Base-by-base conservation (phyloP, 106 monocot genomes). In the Platanthera guangdongensis region DNA sequence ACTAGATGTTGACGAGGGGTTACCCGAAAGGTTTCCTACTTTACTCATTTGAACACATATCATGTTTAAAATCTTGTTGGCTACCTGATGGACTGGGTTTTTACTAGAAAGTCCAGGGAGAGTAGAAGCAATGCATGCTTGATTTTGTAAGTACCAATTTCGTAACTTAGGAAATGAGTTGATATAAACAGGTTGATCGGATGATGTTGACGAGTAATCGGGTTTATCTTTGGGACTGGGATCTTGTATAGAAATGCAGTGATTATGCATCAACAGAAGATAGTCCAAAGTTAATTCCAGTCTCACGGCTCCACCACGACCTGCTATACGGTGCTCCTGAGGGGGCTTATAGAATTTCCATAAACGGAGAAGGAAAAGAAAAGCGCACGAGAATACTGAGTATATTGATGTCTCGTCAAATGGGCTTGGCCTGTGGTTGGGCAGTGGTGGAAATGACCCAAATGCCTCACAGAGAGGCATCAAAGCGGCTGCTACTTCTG, bases 331-430 rank as follows among this genome's bases (percentile, higher is more conserved):
- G 16, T 89, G 80, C 65, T 93, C 91, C 52, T 88, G 87, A 73
- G 97, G 93, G 30, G 87, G 94, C 73, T 86, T 87, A 80, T 89
- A 94, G 63, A 97, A 97, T 74, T 97, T 97, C 89, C 94, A 97
- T 57, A 97, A 76, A 9, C 91, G 89, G 74, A 97, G 86, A 77
- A 97, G 97, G 69, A 94, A 91, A 50, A 97, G 83, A 85, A 97
- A 97, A 60, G 97, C 97, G 77, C 87, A 90, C 19, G 97, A 97
- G 77, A 97, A 97, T 76, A 97, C 91, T 0, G 91, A 85, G 68
- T 94, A 91, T 57, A 85, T 80, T 68, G 93, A 91, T 2, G 68
- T 76, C 54, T 94, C 89, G 73, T 89, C 89, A 76, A 72, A 68
- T 39, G 72, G 77, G 79, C 65, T 84, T 54, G 83, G 77, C 79